Base-by-base conservation (phyloP, 148 eudicot species). In the Nyssa sinensis region DNA sequence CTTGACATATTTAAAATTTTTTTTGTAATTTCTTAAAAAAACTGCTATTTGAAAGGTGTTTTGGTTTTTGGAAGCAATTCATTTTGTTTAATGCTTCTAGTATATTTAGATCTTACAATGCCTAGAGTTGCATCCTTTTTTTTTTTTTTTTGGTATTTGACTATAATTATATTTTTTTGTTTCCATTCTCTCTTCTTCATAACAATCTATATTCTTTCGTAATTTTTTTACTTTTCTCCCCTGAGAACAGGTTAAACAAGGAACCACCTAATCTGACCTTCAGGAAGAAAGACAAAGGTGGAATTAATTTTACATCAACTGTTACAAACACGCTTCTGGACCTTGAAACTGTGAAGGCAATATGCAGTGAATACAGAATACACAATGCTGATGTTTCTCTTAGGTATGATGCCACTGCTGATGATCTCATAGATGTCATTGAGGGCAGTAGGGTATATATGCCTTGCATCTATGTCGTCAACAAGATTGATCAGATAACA, bases 221-320 rank as follows among this genome's bases (percentile, higher is more conserved):
- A 7, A 30, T 49, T 67, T 13, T 23, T 31, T 44, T 60, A 17
- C 77, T 19, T 47, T 67, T 55, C 16, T 23, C 16, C 44, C 70
- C 60, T 69, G 77, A 17, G 67, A 58, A 66, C 84, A 95, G 99
- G 86, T 87, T 95, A 68, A 95, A 95, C 86, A 95, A 95, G 84
- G 98, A 95, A 78, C 99, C 99, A 21, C 99, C 99, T 49, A 95
- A 95, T 81, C 79, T 95, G 81, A 81, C 94, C 25, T 95, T 95
- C 75, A 86, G 99, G 73, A 93, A 74, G 87, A 95, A 95, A 84
- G 97, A 95, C 10, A 95, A 95, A 87, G 99, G 99, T 79, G 99
- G 99, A 49, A 86, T 93, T 65, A 95, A 89, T 87, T 88, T 95
- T 75, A 95, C 99, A 73, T 93, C 99, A 33, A 95, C 98, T 41